A percentile compares a stretch with the other conserved stretches of the same genome.
These are phyloP conservation scores for Lichtheimia hyalospora DNA, from an alignment of 371 early-diverging fungal species.

Conservation along the genomic window DNA sequence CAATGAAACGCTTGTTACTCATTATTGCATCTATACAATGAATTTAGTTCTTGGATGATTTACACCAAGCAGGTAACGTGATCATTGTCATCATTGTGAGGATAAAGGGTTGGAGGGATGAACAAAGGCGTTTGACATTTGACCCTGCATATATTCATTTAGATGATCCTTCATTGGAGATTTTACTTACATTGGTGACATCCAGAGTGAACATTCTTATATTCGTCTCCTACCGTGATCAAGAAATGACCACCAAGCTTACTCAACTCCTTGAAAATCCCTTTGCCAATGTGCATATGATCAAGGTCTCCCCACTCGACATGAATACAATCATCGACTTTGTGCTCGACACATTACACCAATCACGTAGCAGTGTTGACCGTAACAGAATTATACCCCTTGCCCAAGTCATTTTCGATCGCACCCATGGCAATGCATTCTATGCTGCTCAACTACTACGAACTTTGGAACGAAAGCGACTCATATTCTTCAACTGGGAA, in stretches of 20 bases:
- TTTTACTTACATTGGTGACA: slow-evolving; percentile 32
- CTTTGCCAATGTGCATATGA: slow-evolving; percentile 24
- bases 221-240: slow-evolving; percentile 38
- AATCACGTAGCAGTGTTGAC: slow-evolving; percentile 16
- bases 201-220: slow-evolving; percentile 32
- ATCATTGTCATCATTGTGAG: neutral
- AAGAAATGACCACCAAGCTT: slow-evolving; percentile 24
- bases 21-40: neutral
- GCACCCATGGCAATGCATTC: slow-evolving; percentile 44
- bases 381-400: slow-evolving; percentile 30
- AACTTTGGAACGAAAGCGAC: slow-evolving; percentile 39
- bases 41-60: slow-evolving; percentile 41
- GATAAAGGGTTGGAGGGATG: neutral
- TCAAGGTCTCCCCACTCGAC: slow-evolving; percentile 30
- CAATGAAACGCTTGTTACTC: neutral
- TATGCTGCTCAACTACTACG: slow-evolving; percentile 37
- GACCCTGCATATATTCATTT: neutral
- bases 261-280: slow-evolving; percentile 24
- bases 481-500: slow-evolving; percentile 50
- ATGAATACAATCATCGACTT: slow-evolving; percentile 37
- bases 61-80: slow-evolving; percentile 39
- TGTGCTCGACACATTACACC: slow-evolving; percentile 38
- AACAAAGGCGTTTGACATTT: too few relatives aligned
- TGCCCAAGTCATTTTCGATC: slow-evolving; percentile 33
- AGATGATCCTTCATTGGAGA: slow-evolving; percentile 45